Conservation (phyloP, 345 rosid genomes). For the Combretum micranthum region DNA sequence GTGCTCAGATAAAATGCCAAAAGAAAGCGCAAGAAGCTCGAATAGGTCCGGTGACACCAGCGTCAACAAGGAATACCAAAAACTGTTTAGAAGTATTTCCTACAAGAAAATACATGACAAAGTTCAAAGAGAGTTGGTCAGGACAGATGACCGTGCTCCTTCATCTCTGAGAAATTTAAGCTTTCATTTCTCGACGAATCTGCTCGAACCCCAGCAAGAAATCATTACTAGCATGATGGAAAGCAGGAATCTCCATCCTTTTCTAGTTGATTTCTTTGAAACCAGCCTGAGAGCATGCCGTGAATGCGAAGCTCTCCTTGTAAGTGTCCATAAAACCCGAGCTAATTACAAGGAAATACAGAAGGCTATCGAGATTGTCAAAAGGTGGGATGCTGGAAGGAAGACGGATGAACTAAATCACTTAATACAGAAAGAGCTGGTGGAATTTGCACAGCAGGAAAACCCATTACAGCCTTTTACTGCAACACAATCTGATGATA, state of each 20-base stretch:
- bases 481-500: conserved; percentile 19
- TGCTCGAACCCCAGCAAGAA: conserved; percentile 55
- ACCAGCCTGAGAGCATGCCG: conserved; percentile 42
- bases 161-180: conserved; percentile 23
- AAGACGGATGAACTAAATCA: no score
- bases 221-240: conserved; percentile 28
- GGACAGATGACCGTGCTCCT: no score
- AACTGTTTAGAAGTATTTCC: no score
- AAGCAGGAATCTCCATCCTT: conserved; percentile 27
- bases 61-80: no score
- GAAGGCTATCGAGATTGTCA: conserved; percentile 38
- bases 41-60: no score
- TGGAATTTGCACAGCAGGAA: no score
- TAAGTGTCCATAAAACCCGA: conserved; percentile 40
- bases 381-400: conserved; percentile 13
- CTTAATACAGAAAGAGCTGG: no score
- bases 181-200: conserved; percentile 41
- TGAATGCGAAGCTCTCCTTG: conserved; percentile 54
- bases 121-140: no score
- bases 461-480: background rate
- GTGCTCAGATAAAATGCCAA: no score
- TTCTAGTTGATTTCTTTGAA: conserved; percentile 42
- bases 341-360: conserved; percentile 33
- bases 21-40: no score
- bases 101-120: no score